Base-by-base conservation (phyloP, 345 rosid species). In the Euphorbia peplus region DNA sequence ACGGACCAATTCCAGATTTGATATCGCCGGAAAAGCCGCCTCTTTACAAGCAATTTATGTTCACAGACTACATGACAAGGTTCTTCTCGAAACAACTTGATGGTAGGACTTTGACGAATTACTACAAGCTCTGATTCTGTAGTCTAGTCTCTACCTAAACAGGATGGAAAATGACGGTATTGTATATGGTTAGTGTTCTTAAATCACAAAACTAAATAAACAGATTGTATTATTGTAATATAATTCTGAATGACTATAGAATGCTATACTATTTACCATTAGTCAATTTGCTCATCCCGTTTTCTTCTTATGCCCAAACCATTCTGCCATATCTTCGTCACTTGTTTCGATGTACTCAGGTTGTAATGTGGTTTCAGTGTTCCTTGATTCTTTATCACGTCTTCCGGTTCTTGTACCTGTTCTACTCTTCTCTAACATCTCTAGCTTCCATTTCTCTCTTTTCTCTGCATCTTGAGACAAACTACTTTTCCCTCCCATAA, bases 301-400 rank as follows among this genome's bases (percentile, higher is more conserved):
- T 47, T 61, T 53, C 65, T 65, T 67, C 56, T 7, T 65, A 44
- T 26, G 60, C 11, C 74, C 80, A 79, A 90, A 90, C 96, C 96
- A 93, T 29, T 81, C 88, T 21, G 83, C 80, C 81, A 89, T 81
- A 71, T 86, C 92, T 70, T 85, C 93, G 63, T 87, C 91, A 18
- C 57, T 63, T 50, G 75, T 64, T 66, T 84, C 83, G 37, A 76
- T 68, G 44, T 73, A 62, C 52, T 86, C 70, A 13, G 60, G 59
- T 60, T 58, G 83, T 68, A 78, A 63, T 46, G 46, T 78, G 60
- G 63, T 70, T 51, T 55, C 64, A 8, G 56, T 63, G 14, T 73
- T 26, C 37, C 51, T 56, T 65, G 26, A 71, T 37, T 64, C 80
- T 0, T 75, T 68, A 1, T 74, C 75, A 13, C 57, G 68, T 44